Conservation (phyloP, 352 stramenopile species). For the Phytophthora sp. region DNA sequence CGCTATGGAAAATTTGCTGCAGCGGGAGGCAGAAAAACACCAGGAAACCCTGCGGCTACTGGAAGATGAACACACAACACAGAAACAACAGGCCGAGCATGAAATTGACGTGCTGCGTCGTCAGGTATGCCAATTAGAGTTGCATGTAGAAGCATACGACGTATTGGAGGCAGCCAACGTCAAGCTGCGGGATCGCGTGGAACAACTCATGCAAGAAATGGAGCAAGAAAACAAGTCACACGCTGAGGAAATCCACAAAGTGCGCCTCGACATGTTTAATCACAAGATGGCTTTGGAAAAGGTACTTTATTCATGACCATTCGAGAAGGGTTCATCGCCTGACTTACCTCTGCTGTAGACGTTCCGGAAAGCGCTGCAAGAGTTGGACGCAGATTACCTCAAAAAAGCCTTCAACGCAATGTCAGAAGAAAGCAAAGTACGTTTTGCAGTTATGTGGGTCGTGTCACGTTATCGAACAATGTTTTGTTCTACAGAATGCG, state of each 20-base stretch:
- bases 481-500: conserved; percentile 50
- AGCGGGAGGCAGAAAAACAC: conserved; percentile 73
- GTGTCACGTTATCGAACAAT: no score
- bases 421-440: conserved; percentile 82
- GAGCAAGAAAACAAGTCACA: conserved; percentile 67
- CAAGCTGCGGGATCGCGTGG: conserved; percentile 56
- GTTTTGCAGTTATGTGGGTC: no score
- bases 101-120: conserved; percentile 64
- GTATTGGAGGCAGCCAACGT: conserved; percentile 67
- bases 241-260: conserved; percentile 78
- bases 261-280: conserved; percentile 85
- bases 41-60: conserved; percentile 55
- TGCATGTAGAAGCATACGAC: conserved; percentile 77
- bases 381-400: conserved; percentile 79
- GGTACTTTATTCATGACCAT: no score
- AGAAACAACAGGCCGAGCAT: conserved; percentile 63
- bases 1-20: conserved; percentile 64
- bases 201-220: conserved; percentile 70
- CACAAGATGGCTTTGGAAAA: conserved; percentile 88
- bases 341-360: conserved; percentile 38
- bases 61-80: conserved; percentile 65
- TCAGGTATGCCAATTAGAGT: conserved; percentile 62
- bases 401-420: conserved; percentile 86
- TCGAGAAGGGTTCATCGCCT: no score
- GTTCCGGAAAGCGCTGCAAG: conserved; percentile 76